Conservation (phyloP, 2,329 filamentous ascomycete species). For the Chalaropsis thielavioides region DNA sequence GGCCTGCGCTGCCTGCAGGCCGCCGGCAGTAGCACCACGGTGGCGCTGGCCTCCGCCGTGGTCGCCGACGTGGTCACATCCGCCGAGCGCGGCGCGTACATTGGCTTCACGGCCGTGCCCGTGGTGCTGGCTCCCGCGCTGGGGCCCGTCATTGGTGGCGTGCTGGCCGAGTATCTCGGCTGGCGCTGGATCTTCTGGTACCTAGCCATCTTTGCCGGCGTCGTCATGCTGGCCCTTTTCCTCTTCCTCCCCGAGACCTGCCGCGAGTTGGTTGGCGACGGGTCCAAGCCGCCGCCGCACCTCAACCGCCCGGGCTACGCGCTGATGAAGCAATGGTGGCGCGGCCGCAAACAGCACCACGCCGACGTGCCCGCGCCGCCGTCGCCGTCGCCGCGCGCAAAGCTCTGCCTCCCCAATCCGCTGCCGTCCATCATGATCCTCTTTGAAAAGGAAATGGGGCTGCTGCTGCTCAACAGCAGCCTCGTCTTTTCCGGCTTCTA, state of each 20-base stretch:
- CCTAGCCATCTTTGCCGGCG: conserved; percentile 33
- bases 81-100: conserved; percentile 45
- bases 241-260: conserved; percentile 42
- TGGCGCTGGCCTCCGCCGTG: conserved; percentile 43
- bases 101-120: conserved; percentile 38
- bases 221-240: conserved; percentile 30
- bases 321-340: conserved; percentile 19
- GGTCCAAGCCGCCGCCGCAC: conserved; percentile 31
- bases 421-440: conserved; percentile 29
- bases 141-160: conserved; percentile 44
- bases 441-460: conserved; percentile 29
- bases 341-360: too few species aligned
- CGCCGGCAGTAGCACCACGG: conserved; percentile 42
- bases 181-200: conserved; percentile 52
- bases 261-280: conserved; percentile 36
- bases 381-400: neutral
- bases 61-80: conserved; percentile 50
- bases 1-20: conserved; percentile 43
- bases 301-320: conserved; percentile 26
- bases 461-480: conserved; percentile 32
- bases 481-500: conserved; percentile 38
- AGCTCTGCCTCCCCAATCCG: conserved; percentile 25
- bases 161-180: conserved; percentile 40
- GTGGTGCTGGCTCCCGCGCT: conserved; percentile 35
- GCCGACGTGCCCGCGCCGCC: too few species aligned